Base-by-base conservation (phyloP, 164 flowering plant genomes). In the Magnolia officinalis region DNA sequence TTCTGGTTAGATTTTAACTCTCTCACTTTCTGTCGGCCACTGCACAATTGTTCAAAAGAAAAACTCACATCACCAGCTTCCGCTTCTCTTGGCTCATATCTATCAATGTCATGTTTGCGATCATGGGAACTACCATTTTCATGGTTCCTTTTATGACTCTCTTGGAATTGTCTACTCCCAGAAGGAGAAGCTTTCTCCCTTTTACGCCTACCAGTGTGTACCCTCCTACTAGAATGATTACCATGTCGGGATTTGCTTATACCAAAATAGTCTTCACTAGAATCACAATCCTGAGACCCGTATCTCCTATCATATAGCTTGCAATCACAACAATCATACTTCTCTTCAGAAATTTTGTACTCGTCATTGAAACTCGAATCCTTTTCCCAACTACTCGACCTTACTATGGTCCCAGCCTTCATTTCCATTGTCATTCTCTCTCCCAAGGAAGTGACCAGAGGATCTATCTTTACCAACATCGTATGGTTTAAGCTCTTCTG, bases 131-230 rank as follows among this genome's bases (percentile, higher is more conserved):
- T 37, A 37, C 45, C 6, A 3, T 37, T 37, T 37, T 5, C 45
- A 37, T 37, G 6, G 45, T 21, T 55, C 19, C 18, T 23, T 29
- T 66, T 20, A 0, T 14, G 55, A 66, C 67, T 68, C 45, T 73
- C 76, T 73, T 55, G 49, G 8, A 20, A 58, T 20, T 20, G 19
- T 24, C 20, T 29, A 14, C 71, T 55, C 49, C 52, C 52, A 13
- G 24, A 75, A 72, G 72, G 55, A 75, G 78, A 72, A 75, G 26
- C 67, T 66, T 26, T 58, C 50, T 72, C 78, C 55, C 29, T 55
- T 13, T 72, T 68, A 45, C 23, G 45, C 63, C 71, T 72, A 26
- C 20, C 67, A 11, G 76, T 55, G 23, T 61, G 65, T 29, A 45
- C 55, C 23, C 65, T 59, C 18, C 45, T 64, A 51, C 23, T 29